Conservation (phyloP, 2,329 filamentous ascomycete genomes). For the Beauveria brongniartii region DNA sequence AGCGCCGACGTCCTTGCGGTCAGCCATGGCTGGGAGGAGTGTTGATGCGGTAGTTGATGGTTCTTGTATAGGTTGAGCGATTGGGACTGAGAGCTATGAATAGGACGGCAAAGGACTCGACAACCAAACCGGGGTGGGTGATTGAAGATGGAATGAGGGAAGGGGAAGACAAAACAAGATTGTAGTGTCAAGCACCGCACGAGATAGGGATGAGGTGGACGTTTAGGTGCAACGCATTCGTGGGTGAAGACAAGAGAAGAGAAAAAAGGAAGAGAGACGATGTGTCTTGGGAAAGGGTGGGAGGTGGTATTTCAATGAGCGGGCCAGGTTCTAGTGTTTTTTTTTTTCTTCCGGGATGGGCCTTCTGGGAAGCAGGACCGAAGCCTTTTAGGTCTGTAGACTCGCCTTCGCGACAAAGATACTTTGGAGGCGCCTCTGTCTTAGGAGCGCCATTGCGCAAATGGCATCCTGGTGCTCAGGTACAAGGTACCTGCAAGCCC, state of each 20-base stretch:
- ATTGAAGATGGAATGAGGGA: conserved; percentile 19
- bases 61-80: not conserved
- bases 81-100: not conserved
- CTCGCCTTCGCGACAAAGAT: not conserved
- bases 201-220: conserved; percentile 32
- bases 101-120: not conserved
- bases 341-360: conserved; percentile 5
- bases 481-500: not conserved
- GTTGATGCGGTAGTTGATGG: conserved; percentile 1
- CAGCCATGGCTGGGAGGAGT: conserved; percentile 38
- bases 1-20: conserved; percentile 42
- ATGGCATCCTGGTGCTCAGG: not conserved
- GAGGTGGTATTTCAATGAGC: conserved; percentile 33
- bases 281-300: conserved; percentile 22
- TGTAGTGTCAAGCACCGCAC: conserved; percentile 40
- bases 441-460: conserved; percentile 4
- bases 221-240: conserved; percentile 40
- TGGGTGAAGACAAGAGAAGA: conserved; percentile 36
- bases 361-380: conserved; percentile 8
- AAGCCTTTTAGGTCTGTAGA: not conserved
- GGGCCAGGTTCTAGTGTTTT: conserved; percentile 10
- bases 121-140: conserved; percentile 14
- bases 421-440: not conserved
- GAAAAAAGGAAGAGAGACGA: conserved; percentile 25
- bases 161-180: conserved; percentile 16